Base-by-base conservation (phyloP, 371 early-diverging fungal species). In the Catenaria anguillulae region DNA sequence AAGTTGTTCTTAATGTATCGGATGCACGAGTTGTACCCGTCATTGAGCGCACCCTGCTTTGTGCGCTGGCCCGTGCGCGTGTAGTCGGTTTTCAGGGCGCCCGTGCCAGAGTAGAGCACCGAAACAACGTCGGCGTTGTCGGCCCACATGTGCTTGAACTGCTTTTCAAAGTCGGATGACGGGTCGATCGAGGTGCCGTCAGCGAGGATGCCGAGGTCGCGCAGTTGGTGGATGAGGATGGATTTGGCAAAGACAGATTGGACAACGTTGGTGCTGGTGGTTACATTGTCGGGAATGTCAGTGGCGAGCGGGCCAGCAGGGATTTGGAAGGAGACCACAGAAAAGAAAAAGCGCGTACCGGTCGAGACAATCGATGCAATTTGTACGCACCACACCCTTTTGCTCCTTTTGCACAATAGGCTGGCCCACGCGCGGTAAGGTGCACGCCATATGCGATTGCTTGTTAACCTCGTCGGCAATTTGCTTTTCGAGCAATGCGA, bases 331-430 rank as follows among this genome's bases (percentile, higher is more conserved):
- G 6, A 69, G n/a, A n/a, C n/a, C n/a, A n/a, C n/a, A n/a, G n/a
- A n/a, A n/a, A n/a, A n/a, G n/a, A 46, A 46, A 45, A 19, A 87
- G n/a, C n/a, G n/a, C n/a, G n/a, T n/a, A n/a, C n/a, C n/a, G 86
- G 74, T 99, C 99, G 56, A 99, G 75, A 67, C 98, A 99, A 76
- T 99, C 99, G 85, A 99, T 97, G 71, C 99, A 99, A 72, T 99
- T 99, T 13, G 97, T 89, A 61, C 99, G 86, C 13, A 95, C 76
- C 17, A 97, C 87, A 2, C 89, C 88, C 2, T 73, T 72, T 65
- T 99, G 98, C 40, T 63, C 68, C 43, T 76, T 73, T 35, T 64
- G 68, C 2, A 80, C 66, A 33, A 40, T 12, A 13, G 60, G 43
- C 2, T 4, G 8, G n/a, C 33, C 33, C 19, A 19, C 17, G 24